phyloP scores from a whole-genome alignment of 805 yeast genomes.

The Candida broadrunensis region DNA sequence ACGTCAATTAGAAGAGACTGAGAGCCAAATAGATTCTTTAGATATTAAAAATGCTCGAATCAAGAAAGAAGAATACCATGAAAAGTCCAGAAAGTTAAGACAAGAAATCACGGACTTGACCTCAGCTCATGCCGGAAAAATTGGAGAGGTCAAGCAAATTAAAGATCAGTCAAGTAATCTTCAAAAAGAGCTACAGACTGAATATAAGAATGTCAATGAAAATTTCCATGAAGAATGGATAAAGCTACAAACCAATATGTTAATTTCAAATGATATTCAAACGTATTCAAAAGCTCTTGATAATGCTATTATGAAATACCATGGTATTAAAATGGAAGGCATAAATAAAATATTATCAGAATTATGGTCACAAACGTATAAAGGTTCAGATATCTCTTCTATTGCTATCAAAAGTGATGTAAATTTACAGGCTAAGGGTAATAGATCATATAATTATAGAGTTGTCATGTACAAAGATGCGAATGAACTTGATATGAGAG shows the following conservation, averaged over 20 bases:
- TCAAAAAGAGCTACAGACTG: constrained; percentile 60
- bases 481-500: constrained; percentile 94
- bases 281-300: constrained; percentile 85
- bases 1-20: constrained; percentile 33
- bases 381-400: constrained; percentile 93
- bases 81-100: constrained; percentile 50
- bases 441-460: constrained; percentile 81
- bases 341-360: constrained; percentile 86
- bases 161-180: constrained; percentile 63
- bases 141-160: constrained; percentile 85
- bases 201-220: constrained; percentile 65
- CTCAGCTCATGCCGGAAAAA: constrained; percentile 65
- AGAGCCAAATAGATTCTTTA: constrained; percentile 39
- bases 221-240: constrained; percentile 70
- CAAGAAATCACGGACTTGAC: constrained; percentile 52
- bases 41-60: constrained; percentile 58
- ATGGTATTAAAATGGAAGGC: constrained; percentile 86
- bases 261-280: constrained; percentile 76
- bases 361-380: constrained; percentile 90
- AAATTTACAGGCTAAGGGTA: constrained; percentile 45
- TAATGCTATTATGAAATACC: constrained; percentile 90
- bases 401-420: constrained; percentile 83
- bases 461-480: constrained; percentile 94
- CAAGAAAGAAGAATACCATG: constrained; percentile 59
- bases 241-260: constrained; percentile 67